Conservation (phyloP, 371 early-diverging fungal genomes). For the Rhizopus delemar region DNA sequence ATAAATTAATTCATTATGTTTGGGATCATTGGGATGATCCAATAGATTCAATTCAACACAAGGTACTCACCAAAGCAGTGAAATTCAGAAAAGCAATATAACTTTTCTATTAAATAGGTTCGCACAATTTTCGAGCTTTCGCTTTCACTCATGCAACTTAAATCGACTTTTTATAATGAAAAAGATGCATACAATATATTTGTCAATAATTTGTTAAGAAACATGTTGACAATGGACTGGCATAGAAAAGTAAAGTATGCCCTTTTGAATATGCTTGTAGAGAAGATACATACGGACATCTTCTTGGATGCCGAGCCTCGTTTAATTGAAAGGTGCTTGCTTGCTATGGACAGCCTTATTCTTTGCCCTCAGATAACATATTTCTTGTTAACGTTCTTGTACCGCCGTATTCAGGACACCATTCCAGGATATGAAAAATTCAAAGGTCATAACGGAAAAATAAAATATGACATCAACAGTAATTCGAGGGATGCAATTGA, state of each 20-base stretch:
- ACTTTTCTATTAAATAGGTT: slow-evolving; percentile 28
- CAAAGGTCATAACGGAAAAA: slow-evolving; percentile 40
- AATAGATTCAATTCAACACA: slow-evolving; percentile 76
- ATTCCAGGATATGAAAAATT: slow-evolving; percentile 33
- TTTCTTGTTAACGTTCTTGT: slow-evolving; percentile 35
- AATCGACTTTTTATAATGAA: slow-evolving; percentile 30
- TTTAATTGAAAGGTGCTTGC: slow-evolving; percentile 57
- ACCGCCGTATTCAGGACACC: slow-evolving; percentile 40
- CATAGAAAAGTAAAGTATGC: slow-evolving; percentile 73
- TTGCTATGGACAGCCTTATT: slow-evolving; percentile 62
- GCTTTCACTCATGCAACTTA: slow-evolving; percentile 54
- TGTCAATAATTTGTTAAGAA: slow-evolving; percentile 42
- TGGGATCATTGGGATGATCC: slow-evolving; percentile 85
- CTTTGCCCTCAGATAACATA: slow-evolving; percentile 68
- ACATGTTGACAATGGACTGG: slow-evolving; percentile 57
- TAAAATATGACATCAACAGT: slow-evolving; percentile 18
- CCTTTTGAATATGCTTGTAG: slow-evolving; percentile 64
- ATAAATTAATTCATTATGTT: slow-evolving; percentile 64
- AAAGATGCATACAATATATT: slow-evolving; percentile 40
- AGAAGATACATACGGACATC: slow-evolving; percentile 56
- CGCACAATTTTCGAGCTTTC: slow-evolving; percentile 64
- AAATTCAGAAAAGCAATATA: neutral
- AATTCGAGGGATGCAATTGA: slow-evolving; percentile 21
- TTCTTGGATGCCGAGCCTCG: slow-evolving; percentile 59
- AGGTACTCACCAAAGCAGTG: slow-evolving; percentile 34